Evolutionary conservation across 768 basidiomycete species (phyloP).

Genomic region (Zangia roseola): DNA sequence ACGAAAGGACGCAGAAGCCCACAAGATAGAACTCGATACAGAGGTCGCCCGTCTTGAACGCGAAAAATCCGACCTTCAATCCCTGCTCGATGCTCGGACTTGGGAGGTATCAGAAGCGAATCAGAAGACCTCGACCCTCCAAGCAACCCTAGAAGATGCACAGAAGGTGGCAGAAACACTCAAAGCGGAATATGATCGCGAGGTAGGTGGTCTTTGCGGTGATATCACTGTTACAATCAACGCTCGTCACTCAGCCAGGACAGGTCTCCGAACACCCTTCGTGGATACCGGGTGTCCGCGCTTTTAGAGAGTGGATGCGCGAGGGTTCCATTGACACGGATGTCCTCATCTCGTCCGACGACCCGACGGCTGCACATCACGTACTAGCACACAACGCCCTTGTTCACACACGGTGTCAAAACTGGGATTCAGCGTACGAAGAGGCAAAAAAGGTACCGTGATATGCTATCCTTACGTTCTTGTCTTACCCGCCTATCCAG

Average conservation of each 20-base stretch:
- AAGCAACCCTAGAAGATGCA: not conserved
- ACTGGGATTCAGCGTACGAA: not conserved
- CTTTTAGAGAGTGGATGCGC: not conserved
- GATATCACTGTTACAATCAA: no score
- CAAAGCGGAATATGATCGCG: not conserved
- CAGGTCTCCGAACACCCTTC: not conserved
- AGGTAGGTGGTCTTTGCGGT: no score
- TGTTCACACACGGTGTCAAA: not conserved
- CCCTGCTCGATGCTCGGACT: no score
- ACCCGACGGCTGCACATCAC: not conserved
- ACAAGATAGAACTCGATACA: no score
- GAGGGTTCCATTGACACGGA: not conserved
- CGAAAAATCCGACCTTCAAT: no score
- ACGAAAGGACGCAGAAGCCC: no score
- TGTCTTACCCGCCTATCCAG: not conserved
- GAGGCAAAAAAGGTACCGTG: not conserved
- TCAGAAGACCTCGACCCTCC: not conserved
- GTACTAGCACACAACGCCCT: not conserved
- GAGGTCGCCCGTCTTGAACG: no score
- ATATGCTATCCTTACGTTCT: not conserved
- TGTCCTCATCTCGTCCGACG: not conserved
- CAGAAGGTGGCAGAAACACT: not conserved
- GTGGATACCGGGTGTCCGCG: not conserved
- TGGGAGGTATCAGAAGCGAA: not conserved
- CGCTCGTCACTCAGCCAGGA: not conserved